Evolutionary conservation across 192 early-diverging fungal species (phyloP), one percentile per base, ranked within the genome.

Genomic region (Dissophora ornata): DNA sequence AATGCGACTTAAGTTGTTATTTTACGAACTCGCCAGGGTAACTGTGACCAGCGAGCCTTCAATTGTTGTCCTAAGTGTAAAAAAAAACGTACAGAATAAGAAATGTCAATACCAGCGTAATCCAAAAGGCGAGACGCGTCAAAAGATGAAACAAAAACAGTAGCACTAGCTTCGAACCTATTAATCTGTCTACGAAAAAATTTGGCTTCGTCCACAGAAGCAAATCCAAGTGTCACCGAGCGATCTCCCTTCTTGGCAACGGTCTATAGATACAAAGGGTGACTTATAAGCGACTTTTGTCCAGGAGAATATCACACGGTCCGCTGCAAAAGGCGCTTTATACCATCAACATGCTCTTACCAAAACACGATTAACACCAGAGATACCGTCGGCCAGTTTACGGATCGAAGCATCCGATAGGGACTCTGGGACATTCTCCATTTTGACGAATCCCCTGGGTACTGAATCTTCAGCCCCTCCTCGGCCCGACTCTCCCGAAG

Each of bases 181-280:
- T 77, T 77, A 51, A 77, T 77, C 57, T 77, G 73, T 77, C 73
- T 77, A 77, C 73, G 73, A 59, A 77, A 77, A 30, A 77, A 77
- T 30, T 77, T 77, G 25, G 73, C 73, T 57, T 77, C 73, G 2
- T 77, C 73, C 11, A 67, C 42, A 7, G 73, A 67, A 7, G 47
- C 73, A 62, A 77, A 77, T 11, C 73, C 65, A 15, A 77, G 65
- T 18, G 45, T 50, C 15, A 77, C 34, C 8, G 42, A 48, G 2
- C 57, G 46, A n/a, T 46, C 64, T 1, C 57, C 65, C 10, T 67
- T 55, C 58, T 62, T 77, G 29, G 62, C 22, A n/a, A 77, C 36
- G 18, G 52, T 62, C 73, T 77, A 62, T 44, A 15, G 24, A 55
- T 3, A 36, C 21, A 51, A 50, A 28, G n/a, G n/a, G n/a, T n/a